phyloP scores from a whole-genome alignment of 345 rosid species.

The Eucalyptus guilfoylei region DNA sequence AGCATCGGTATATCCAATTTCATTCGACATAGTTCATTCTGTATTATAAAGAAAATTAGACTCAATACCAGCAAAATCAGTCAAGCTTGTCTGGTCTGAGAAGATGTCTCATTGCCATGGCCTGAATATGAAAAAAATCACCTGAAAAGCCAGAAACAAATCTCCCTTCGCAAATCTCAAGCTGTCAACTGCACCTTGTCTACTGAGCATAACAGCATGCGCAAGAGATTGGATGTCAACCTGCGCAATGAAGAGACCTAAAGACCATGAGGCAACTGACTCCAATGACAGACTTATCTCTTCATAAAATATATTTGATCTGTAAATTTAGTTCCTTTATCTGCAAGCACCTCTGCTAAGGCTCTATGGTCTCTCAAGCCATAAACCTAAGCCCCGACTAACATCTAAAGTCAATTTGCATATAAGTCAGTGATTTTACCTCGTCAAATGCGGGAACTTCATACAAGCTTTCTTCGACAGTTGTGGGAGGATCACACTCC shows the following conservation, averaged over 20 bases:
- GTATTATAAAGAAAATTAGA: conserved; percentile 3
- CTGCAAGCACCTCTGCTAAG: background rate
- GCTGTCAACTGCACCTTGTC: conserved; percentile 97
- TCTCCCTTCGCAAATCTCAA: conserved; percentile 92
- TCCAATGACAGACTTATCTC: background rate
- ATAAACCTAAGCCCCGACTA: background rate
- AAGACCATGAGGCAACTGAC: background rate
- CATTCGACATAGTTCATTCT: conserved; percentile 96
- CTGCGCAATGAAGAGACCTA: conserved; percentile 12
- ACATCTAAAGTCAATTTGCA: background rate
- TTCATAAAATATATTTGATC: background rate
- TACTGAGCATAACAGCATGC: conserved; percentile 89
- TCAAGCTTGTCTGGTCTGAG: background rate
- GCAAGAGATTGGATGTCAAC: conserved; percentile 96
- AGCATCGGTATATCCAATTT: conserved; percentile 60
- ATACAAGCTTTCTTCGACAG: conserved; percentile 52
- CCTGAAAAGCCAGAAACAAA: conserved; percentile 91
- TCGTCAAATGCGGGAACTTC: conserved; percentile 93
- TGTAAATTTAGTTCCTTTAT: background rate
- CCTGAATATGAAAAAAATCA: background rate
- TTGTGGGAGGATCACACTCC: conserved; percentile 81
- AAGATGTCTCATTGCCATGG: background rate
- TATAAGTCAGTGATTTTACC: conserved; percentile 21
- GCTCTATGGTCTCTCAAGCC: background rate
- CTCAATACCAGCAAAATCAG: background rate